Evolutionary conservation across 1,284 basidiomycete species (phyloP), one percentile per base, ranked within the genome.

Genomic region (Polyporus tsugae): DNA sequence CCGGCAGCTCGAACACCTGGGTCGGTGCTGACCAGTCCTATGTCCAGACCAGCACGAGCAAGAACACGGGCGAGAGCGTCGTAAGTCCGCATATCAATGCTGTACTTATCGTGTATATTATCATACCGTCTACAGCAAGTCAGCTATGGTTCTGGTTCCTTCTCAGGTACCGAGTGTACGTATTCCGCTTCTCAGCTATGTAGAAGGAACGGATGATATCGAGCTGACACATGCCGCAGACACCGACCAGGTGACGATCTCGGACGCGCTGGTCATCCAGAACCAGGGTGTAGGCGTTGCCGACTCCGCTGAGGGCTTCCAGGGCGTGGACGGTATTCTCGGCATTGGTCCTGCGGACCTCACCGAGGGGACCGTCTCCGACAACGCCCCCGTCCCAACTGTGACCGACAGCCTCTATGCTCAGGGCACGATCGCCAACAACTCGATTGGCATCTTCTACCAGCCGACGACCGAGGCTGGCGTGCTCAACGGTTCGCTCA

Each of bases 231-330:
- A n/a, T 19, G 33, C 15, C 33, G 52, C 73, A 86, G 84, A 81
- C 70, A 82, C 73, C 58, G 87, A 89, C 72, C 79, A 78, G 38
- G 83, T 90, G 44, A 80, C 83, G 17, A 78, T 90, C 42, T 74
- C 78, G 6, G 62, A 78, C 0, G 75, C 70, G 6, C 80, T 89
- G 36, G 81, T 84, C 33, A 85, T 89, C 72, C 60, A 74, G 41
- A 70, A 82, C 25, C 88, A 90, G 76, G 82, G 81, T 52, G 85
- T 90, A 55, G 88, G 86, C 35, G 86, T 87, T 33, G 85, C 87
- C 1, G 77, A 72, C 19, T 75, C 63, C 1, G 77, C 83, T 0
- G 67, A 72, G 13, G 85, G 86, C 19, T 84, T 89, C 72, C 35
- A 64, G 9, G 79, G 70, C 17, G 77, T 86, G 39, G 88, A 89